A percentile compares a stretch with the other conserved stretches of the same genome.
phyloP scores from a whole-genome alignment of 2,329 filamentous ascomycete genomes.

The Scedosporium apiospermum region DNA sequence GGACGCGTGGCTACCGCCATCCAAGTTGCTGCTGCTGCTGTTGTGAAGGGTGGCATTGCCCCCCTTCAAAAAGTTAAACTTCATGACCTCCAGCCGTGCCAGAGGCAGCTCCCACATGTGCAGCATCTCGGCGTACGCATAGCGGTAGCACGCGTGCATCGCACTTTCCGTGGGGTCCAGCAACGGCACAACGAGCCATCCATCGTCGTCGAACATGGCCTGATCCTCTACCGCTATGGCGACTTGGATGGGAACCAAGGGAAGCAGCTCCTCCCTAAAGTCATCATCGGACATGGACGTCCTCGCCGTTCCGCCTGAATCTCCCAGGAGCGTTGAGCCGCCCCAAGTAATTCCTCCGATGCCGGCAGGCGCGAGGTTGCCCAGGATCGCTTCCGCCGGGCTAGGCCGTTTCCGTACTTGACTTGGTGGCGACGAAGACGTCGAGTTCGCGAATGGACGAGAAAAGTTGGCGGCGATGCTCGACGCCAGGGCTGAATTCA shows the following conservation, averaged over 20 bases:
- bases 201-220: slow-evolving; percentile 59
- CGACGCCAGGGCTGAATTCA: slow-evolving; percentile 46
- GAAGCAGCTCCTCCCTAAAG: slow-evolving; percentile 33
- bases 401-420: slow-evolving; percentile 45
- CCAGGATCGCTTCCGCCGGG: slow-evolving; percentile 51
- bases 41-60: slow-evolving; percentile 19
- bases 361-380: slow-evolving; percentile 38
- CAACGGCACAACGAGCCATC: slow-evolving; percentile 50
- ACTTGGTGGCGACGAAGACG: slow-evolving; percentile 34
- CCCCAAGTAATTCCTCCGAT: slow-evolving; percentile 5
- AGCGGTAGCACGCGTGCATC: slow-evolving; percentile 51
- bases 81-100: slow-evolving; percentile 56
- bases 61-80: slow-evolving; percentile 55
- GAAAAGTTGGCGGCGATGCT: slow-evolving; percentile 47
- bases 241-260: slow-evolving; percentile 30
- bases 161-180: slow-evolving; percentile 40
- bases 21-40: slow-evolving; percentile 26
- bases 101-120: slow-evolving; percentile 57
- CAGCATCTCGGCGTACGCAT: slow-evolving; percentile 58
- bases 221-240: slow-evolving; percentile 48
- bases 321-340: not conserved
- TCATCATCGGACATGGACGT: slow-evolving; percentile 48
- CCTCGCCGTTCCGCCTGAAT: slow-evolving; percentile 8
- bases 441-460: slow-evolving; percentile 26
- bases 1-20: slow-evolving; percentile 15